A percentile compares a stretch with the other conserved stretches of the same genome.
phyloP scores from a whole-genome alignment of 148 eudicot genomes.

The Talinum fruticosum region DNA sequence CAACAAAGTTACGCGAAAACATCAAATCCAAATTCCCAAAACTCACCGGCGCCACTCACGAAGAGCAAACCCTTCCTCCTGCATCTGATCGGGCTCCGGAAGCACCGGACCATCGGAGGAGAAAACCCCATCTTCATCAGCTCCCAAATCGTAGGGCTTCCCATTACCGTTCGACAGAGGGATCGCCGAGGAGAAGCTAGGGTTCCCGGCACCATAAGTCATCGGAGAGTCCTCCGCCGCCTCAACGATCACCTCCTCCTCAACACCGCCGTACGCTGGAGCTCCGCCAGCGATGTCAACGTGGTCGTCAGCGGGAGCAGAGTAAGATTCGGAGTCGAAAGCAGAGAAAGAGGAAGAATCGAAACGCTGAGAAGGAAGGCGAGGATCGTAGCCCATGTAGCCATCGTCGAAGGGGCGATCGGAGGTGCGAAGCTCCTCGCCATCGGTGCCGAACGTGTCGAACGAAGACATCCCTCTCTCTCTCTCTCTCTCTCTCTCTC shows the following conservation, averaged over 20 bases:
- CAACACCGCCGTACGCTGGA: conserved; percentile 40
- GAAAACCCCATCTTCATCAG: conserved; percentile 65
- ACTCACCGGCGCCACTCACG: conserved; percentile 95
- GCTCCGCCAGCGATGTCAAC: background rate
- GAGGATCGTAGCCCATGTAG: conserved; percentile 20
- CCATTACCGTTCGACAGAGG: conserved; percentile 60
- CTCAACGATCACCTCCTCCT: background rate
- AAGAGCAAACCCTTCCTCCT: conserved; percentile 76
- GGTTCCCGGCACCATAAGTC: conserved; percentile 36
- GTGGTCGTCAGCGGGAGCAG: background rate
- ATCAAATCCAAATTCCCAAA: background rate
- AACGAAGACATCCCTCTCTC: conserved; percentile 41
- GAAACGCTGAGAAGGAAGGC: background rate
- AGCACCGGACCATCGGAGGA: conserved; percentile 80
- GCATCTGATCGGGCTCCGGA: conserved; percentile 80
- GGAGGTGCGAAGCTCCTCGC: conserved; percentile 31
- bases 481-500: conserved; percentile 4
- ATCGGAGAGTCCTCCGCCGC: conserved; percentile 32
- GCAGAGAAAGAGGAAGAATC: background rate
- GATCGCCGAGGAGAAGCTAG: conserved; percentile 17
- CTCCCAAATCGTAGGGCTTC: conserved; percentile 47
- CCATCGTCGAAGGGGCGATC: conserved; percentile 44
- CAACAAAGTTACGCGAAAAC: background rate
- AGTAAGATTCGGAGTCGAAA: background rate
- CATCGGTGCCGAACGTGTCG: conserved; percentile 59